These are phyloP conservation scores for Sporothrix phasma DNA, from an alignment of 2,329 filamentous ascomycete genomes.

Conservation along the genomic window DNA sequence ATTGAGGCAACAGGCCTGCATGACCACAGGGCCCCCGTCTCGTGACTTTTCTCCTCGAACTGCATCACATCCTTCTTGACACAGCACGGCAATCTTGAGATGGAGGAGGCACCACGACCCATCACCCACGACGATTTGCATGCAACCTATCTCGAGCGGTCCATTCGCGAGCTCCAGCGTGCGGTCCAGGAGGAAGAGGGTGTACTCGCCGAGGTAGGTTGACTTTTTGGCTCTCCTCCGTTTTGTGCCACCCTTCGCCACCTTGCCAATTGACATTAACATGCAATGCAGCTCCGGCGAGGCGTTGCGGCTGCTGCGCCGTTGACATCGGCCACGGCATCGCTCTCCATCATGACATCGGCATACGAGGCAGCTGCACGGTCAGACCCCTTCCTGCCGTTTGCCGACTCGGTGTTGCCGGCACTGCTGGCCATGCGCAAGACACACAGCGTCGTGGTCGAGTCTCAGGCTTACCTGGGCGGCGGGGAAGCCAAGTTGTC, in stretches of 20 bases:
- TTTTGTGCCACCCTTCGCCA: neutral
- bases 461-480: constrained; percentile 51
- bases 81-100: neutral
- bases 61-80: neutral
- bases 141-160: constrained; percentile 51
- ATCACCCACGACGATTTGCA: constrained; percentile 33
- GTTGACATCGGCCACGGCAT: constrained; percentile 24
- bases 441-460: constrained; percentile 52
- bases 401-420: constrained; percentile 57
- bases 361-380: constrained; percentile 57
- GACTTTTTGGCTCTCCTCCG: neutral
- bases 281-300: constrained; percentile 19
- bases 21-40: neutral
- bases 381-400: constrained; percentile 55
- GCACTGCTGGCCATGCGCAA: constrained; percentile 61
- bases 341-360: constrained; percentile 44
- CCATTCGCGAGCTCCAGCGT: constrained; percentile 55
- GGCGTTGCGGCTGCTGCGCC: constrained; percentile 2
- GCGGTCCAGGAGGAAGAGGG: constrained; percentile 45
- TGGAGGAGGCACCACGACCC: constrained; percentile 24
- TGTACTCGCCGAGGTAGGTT: constrained; percentile 36
- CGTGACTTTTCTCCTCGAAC: neutral
- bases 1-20: neutral
- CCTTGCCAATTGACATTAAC: neutral
- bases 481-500: constrained; percentile 30